A percentile compares a stretch with the other conserved stretches of the same genome.
Conservation (phyloP, 345 rosid species). For the Rhizophora mangle region DNA sequence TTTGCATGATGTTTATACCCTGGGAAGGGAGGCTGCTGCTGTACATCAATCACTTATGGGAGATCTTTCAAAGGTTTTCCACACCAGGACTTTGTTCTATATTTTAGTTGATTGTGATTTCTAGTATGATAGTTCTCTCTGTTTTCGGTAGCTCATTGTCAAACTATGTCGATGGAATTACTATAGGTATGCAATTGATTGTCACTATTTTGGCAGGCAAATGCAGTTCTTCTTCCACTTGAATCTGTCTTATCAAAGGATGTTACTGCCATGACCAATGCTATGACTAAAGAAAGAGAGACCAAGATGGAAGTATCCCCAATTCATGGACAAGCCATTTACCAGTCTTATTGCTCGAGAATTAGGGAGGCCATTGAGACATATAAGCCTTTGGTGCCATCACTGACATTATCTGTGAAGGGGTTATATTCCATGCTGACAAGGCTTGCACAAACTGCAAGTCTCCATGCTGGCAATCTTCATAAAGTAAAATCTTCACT, state of each 20-base stretch:
- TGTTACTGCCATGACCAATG: slow-evolving; percentile 81
- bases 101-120: no score
- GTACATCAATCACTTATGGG: slow-evolving; percentile 68
- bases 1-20: slow-evolving; percentile 76
- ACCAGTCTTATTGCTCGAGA: slow-evolving; percentile 72
- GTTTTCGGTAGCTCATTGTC: no score
- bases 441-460: slow-evolving; percentile 80
- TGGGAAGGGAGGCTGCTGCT: slow-evolving; percentile 85
- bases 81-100: slow-evolving; percentile 3
- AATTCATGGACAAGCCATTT: slow-evolving; percentile 86
- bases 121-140: no score
- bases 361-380: slow-evolving; percentile 70
- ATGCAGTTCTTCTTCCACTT: slow-evolving; percentile 72
- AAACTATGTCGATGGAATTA: no score
- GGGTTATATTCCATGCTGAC: slow-evolving; percentile 57
- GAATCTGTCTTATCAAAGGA: slow-evolving; percentile 76
- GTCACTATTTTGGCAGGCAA: slow-evolving; percentile 47
- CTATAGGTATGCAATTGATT: slow-evolving; percentile 7
- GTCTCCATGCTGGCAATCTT: slow-evolving; percentile 83
- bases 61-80: slow-evolving; percentile 73
- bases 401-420: slow-evolving; percentile 53
- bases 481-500: slow-evolving; percentile 53
- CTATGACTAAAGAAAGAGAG: slow-evolving; percentile 69
- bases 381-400: slow-evolving; percentile 56
- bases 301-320: slow-evolving; percentile 73